phyloP scores from a whole-genome alignment of 441 rosid species.

The Biscutella auriculata region DNA sequence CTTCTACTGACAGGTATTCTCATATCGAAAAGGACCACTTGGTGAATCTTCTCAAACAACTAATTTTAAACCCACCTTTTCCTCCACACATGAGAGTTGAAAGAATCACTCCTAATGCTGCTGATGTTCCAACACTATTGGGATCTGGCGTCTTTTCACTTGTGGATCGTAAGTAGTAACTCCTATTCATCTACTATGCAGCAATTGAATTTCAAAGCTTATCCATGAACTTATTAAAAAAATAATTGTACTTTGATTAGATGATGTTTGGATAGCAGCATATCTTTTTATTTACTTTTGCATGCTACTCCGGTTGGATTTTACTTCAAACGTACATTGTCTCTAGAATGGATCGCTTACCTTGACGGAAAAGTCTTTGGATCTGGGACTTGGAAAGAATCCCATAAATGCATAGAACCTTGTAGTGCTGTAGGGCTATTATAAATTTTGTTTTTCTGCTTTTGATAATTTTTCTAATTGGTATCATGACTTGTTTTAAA shows the following conservation, averaged over 20 bases:
- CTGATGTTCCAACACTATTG: constrained; percentile 67
- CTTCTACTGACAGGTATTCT: constrained; percentile 42
- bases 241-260: neutral
- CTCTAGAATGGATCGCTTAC: constrained; percentile 1
- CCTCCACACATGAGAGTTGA: constrained; percentile 33
- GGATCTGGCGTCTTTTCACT: constrained; percentile 67
- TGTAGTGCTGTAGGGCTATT: neutral
- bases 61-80: constrained; percentile 29
- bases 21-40: constrained; percentile 61
- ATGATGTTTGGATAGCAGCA: constrained; percentile 7
- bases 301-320: constrained; percentile 6
- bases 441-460: neutral
- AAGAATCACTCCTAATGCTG: constrained; percentile 45
- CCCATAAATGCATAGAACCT: neutral
- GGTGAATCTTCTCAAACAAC: constrained; percentile 65
- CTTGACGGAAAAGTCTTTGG: neutral
- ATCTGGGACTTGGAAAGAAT: neutral
- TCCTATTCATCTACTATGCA: neutral
- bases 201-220: neutral
- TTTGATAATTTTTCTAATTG: neutral
- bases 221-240: neutral
- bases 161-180: constrained; percentile 47
- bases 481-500: constrained; percentile 1
- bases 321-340: neutral
- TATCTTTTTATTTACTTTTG: neutral